A percentile compares a stretch with the other conserved stretches of the same genome.
Conservation (phyloP, 305 asterid genomes). For the Solanum chacoense region DNA sequence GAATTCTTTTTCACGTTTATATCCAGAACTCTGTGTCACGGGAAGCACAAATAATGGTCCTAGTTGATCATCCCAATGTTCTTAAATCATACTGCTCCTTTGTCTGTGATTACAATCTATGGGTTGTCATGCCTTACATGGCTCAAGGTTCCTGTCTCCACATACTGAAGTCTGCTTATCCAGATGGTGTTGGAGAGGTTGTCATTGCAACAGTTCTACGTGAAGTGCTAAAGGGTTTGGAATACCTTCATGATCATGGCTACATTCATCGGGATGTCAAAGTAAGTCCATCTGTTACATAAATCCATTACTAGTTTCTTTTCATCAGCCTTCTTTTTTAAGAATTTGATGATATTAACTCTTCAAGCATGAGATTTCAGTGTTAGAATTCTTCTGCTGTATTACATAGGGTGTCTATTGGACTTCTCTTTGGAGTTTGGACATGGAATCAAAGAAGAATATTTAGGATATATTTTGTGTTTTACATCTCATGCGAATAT, state of each 20-base stretch:
- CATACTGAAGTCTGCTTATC: constrained; percentile 19
- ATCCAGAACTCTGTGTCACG: constrained; percentile 7
- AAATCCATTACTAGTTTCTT: neutral
- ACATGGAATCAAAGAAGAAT: neutral
- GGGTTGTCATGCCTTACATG: constrained; percentile 29
- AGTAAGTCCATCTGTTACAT: constrained; percentile 8
- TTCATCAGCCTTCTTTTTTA: neutral
- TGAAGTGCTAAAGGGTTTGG: constrained; percentile 19
- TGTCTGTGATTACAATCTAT: constrained; percentile 20
- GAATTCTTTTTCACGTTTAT: neutral
- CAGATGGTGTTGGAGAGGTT: constrained; percentile 18
- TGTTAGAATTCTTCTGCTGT: neutral
- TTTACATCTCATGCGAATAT: neutral
- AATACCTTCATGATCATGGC: constrained; percentile 19
- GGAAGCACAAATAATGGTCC: constrained; percentile 23
- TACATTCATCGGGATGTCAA: constrained; percentile 23
- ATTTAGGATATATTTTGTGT: neutral
- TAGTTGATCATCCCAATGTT: constrained; percentile 21
- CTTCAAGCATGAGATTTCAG: neutral
- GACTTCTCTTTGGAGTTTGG: neutral
- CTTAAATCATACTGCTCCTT: constrained; percentile 20
- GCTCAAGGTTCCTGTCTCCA: constrained; percentile 24
- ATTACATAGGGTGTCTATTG: neutral
- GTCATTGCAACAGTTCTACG: constrained; percentile 14
- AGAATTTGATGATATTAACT: neutral